Evolutionary conservation across 2,329 filamentous ascomycete species (phyloP).

Genomic region (Rutstroemia sp.): DNA sequence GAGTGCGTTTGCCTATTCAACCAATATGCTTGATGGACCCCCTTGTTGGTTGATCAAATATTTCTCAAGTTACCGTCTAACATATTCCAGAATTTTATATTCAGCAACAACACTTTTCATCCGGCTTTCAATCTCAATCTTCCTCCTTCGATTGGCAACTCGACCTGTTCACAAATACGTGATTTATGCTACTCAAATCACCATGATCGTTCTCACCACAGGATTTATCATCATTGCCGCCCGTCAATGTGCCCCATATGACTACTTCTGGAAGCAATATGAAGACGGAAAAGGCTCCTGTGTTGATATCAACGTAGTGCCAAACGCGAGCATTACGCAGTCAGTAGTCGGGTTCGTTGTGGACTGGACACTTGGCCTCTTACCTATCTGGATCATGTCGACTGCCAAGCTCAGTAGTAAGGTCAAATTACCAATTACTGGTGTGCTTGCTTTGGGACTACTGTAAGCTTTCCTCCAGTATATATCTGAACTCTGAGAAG

Average conservation of each 20-base stretch:
- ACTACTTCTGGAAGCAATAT: slow-evolving; percentile 40
- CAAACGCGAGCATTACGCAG: slow-evolving; percentile 27
- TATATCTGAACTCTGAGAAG: too few species aligned
- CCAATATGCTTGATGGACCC: slow-evolving; percentile 23
- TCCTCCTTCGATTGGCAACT: slow-evolving; percentile 44
- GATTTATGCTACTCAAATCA: slow-evolving; percentile 39
- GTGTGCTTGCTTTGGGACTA: too few species aligned
- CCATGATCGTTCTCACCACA: slow-evolving; percentile 37
- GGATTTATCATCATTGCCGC: slow-evolving; percentile 43
- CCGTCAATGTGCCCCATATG: slow-evolving; percentile 46
- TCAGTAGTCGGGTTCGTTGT: too few species aligned
- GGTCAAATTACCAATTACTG: too few species aligned
- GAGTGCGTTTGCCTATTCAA: slow-evolving; percentile 40
- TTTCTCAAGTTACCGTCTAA: not conserved
- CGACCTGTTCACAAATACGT: slow-evolving; percentile 37
- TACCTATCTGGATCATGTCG: too few species aligned
- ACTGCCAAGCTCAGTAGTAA: too few species aligned
- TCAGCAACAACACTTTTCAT: slow-evolving; percentile 24
- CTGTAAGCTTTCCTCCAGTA: too few species aligned
- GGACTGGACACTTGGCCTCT: too few species aligned
- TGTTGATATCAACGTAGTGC: slow-evolving; percentile 37
- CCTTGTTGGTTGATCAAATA: not conserved
- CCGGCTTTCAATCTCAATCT: slow-evolving; percentile 41
- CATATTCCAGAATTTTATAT: not conserved
- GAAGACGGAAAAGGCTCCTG: slow-evolving; percentile 27